Conservation (phyloP, 148 eudicot species). For the Spergularia bocconei region DNA sequence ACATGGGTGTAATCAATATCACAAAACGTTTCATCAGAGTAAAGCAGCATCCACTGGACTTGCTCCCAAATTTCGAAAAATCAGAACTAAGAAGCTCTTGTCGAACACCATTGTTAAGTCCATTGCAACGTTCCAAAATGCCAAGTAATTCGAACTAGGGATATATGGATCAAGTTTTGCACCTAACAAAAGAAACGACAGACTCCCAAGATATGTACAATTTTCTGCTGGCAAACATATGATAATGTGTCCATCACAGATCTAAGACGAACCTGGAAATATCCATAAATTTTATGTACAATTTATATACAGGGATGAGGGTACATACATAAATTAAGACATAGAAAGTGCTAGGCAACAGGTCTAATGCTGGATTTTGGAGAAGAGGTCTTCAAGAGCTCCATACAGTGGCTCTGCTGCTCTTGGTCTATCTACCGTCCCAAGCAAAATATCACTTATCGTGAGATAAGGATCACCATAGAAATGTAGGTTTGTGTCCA, state of each 20-base stretch:
- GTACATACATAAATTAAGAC: neutral
- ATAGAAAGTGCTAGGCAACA: neutral
- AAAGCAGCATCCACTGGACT: no score
- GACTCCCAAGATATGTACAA: conserved; percentile 14
- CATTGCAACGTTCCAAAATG: no score
- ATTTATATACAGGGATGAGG: neutral
- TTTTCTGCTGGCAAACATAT: neutral
- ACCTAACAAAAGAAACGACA: neutral
- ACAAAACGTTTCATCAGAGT: no score
- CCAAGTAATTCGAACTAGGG: no score
- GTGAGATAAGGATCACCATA: conserved; percentile 98
- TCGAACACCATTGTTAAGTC: no score
- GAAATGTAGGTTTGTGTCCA: conserved; percentile 78
- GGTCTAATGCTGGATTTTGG: conserved; percentile 38
- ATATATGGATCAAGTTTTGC: neutral
- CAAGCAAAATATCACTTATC: conserved; percentile 78
- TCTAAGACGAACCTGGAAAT: neutral
- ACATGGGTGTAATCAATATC: no score
- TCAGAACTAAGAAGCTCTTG: no score
- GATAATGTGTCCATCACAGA: neutral
- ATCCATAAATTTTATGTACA: conserved; percentile 19
- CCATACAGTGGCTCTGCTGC: conserved; percentile 91
- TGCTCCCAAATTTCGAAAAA: no score
- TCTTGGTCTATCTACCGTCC: conserved; percentile 85
- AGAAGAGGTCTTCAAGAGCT: conserved; percentile 74